Evolutionary conservation across 2,329 filamentous ascomycete species (phyloP).

Genomic region (Aspergillus quadrilineatus): DNA sequence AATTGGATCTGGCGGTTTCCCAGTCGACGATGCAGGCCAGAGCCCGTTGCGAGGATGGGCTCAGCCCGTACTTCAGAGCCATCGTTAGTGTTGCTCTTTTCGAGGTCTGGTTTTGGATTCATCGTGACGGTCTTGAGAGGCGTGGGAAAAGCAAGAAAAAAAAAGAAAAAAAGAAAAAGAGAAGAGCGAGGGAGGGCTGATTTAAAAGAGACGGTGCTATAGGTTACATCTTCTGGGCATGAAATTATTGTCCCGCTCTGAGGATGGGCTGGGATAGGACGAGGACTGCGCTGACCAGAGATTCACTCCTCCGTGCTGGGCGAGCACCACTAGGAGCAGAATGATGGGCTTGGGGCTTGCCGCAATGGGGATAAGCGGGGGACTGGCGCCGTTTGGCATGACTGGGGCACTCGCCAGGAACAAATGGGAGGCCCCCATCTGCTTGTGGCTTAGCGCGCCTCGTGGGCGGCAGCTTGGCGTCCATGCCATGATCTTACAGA

Average conservation of each 20-base stretch:
- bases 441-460: not conserved
- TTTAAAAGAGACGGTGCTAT: not conserved
- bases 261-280: slow-evolving; percentile 3
- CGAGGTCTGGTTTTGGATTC: not conserved
- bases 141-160: not conserved
- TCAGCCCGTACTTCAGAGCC: not conserved
- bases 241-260: not conserved
- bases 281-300: not conserved
- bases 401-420: not conserved
- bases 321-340: not conserved
- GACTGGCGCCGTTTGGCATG: not conserved
- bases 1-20: slow-evolving; percentile 23
- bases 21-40: slow-evolving; percentile 16
- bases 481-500: too few relatives aligned
- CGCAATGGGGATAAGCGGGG: not conserved
- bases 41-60: not conserved
- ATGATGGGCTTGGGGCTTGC: not conserved
- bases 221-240: slow-evolving; percentile 4
- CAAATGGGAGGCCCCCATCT: not conserved
- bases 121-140: not conserved
- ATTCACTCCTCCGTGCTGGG: not conserved
- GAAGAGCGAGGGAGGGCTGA: not conserved
- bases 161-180: not conserved
- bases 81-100: slow-evolving; percentile 1
- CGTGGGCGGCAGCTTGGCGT: not conserved